Base-by-base conservation (phyloP, 2,329 filamentous ascomycete genomes). In the Pseudogymnoascus sp. region DNA sequence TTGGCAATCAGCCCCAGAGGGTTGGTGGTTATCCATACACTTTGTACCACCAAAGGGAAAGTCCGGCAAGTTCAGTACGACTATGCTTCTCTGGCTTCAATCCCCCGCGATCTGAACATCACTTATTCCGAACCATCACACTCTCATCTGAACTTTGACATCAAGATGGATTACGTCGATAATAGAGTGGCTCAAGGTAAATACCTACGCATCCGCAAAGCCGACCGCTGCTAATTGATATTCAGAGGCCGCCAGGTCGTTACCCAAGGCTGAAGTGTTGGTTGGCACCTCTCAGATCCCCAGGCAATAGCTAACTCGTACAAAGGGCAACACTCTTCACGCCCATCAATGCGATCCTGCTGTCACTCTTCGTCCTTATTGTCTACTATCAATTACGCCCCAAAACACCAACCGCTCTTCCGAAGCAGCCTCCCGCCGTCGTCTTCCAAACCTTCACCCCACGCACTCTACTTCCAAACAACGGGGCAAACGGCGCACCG, bases 391-490 rank as follows among this genome's bases (percentile, higher is more conserved):
- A 83, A 67, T 74, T 85, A 68, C 79, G 80, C 60, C 81, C 83
- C 1, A 71, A 78, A 11, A 70, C 79, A n/a, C 74, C 78, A 6
- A 69, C 79, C 3, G 67, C 73, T 7, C 75, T 87, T 29, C 79
- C 83, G 50, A 78, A 79, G 66, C 79, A 84, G 50, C 74, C 82
- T 5, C 79, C 85, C 0, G 80, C 86, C 61, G 77, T 80, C 69
- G 83, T 89, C 69, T 89, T 88, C 80, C 78, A 77, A 64, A 87
- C 82, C 63, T 89, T 91, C 79, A 93, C 88, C 13, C 90, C 90
- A 23, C 86, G 79, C 44, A 91, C 90, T 3, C 86, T 99, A n/a
- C 83, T 91, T 31, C 89, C 91, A 33, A 93, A 87, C 82, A 93
- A 93, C 77, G 95, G 95, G 82, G 81, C 70, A 79, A 81, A 88